Evolutionary conservation across 176 grass and related monocot species (phyloP).

Genomic region (Saccharum officinarum): DNA sequence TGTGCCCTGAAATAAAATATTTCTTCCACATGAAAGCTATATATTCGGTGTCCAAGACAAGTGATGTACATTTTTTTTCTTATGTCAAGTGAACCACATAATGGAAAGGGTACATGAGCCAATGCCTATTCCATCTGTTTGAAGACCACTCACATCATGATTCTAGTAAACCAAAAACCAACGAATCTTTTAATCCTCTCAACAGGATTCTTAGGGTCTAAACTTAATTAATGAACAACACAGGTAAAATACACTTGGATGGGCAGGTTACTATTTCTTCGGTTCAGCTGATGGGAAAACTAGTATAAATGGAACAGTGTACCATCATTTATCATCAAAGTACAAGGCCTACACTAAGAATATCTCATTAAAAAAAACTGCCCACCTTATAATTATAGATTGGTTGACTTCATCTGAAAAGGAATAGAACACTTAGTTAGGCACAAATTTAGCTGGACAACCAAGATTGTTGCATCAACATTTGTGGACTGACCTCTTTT

Average conservation of each 20-base stretch:
- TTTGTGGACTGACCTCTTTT: slow-evolving; percentile 63
- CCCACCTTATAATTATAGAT: slow-evolving; percentile 98
- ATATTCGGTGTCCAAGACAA: background rate
- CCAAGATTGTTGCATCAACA: slow-evolving; percentile 30
- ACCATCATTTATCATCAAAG: slow-evolving; percentile 7
- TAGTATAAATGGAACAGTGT: slow-evolving; percentile 17
- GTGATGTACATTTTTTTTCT: slow-evolving; percentile 12
- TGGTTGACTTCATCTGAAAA: slow-evolving; percentile 99
- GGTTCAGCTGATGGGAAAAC: slow-evolving; percentile 5
- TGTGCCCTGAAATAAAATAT: background rate
- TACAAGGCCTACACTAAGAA: background rate
- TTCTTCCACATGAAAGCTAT: slow-evolving; percentile 3
- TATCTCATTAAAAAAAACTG: slow-evolving; percentile 17
- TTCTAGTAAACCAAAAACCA: slow-evolving; percentile 20
- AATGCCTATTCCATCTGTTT: background rate
- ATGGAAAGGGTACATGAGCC: background rate
- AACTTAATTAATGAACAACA: background rate
- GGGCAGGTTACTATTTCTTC: slow-evolving; percentile 10
- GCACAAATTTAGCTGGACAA: slow-evolving; percentile 27
- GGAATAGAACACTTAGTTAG: slow-evolving; percentile 42
- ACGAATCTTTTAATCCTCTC: background rate
- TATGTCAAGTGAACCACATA: background rate
- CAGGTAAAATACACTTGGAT: slow-evolving; percentile 1
- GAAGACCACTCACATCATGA: slow-evolving; percentile 17
- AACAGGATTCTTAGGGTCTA: background rate